Evolutionary conservation across 257 asterid genomes (phyloP).

Genomic region (Petunia axillaris): DNA sequence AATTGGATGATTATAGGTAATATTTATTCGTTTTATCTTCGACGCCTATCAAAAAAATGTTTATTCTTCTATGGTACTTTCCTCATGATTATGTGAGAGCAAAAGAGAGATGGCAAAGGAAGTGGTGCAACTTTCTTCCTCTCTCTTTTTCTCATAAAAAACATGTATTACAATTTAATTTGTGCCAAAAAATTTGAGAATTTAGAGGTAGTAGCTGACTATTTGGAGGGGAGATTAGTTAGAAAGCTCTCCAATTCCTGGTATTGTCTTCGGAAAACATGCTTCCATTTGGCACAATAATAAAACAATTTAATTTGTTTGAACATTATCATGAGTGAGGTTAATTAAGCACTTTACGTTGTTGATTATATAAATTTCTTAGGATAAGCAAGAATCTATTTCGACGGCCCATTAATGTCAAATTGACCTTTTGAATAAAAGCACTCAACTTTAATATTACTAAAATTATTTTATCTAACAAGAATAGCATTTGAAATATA

Average conservation of each 20-base stretch:
- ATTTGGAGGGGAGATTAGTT: neutral
- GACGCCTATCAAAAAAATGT: no score
- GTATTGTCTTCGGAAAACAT: neutral
- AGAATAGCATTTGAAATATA: neutral
- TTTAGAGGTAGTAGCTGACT: neutral
- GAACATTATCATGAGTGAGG: neutral
- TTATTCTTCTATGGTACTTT: no score
- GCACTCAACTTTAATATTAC: neutral
- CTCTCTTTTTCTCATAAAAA: no score
- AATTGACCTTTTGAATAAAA: conserved; percentile 9
- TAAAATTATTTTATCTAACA: neutral
- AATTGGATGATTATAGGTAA: no score
- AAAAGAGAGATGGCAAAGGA: no score
- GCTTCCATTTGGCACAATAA: neutral
- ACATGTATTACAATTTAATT: no score
- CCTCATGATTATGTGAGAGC: no score
- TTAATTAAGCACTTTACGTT: neutral
- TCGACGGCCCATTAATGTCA: conserved; percentile 17
- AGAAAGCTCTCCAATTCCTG: neutral
- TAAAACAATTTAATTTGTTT: neutral
- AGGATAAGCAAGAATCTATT: neutral
- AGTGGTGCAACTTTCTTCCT: no score
- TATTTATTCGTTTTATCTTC: no score
- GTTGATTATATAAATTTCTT: conserved; percentile 7
- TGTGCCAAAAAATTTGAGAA: neutral